These are phyloP conservation scores for Schoenoplectus triqueter DNA, from an alignment of 202 grass and related monocot species.

Conservation along the genomic window DNA sequence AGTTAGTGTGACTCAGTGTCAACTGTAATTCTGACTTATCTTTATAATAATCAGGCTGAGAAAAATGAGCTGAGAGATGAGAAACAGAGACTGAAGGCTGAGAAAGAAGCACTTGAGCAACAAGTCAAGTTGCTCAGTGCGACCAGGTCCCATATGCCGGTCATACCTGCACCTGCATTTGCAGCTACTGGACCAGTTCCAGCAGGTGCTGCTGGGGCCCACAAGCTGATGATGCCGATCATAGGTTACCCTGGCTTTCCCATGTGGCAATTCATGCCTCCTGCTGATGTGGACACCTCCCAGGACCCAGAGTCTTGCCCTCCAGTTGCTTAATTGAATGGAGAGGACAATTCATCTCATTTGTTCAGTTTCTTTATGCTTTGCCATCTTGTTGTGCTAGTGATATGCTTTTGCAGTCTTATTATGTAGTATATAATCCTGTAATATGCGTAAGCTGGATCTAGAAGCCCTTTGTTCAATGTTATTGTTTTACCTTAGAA, in stretches of 20 bases:
- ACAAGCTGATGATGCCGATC: constrained; percentile 93
- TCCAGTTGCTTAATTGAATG: constrained; percentile 63
- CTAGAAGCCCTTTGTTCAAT: constrained; percentile 25
- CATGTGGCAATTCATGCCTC: constrained; percentile 99
- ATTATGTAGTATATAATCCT: constrained; percentile 38
- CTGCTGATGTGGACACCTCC: constrained; percentile 91
- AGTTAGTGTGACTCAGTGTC: background rate
- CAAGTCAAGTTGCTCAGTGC: constrained; percentile 90
- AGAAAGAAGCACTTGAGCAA: constrained; percentile 92
- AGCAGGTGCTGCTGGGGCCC: constrained; percentile 52
- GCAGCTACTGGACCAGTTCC: constrained; percentile 48
- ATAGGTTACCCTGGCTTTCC: constrained; percentile 88
- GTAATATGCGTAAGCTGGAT: constrained; percentile 33
- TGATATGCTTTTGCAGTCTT: constrained; percentile 18
- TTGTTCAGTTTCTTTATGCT: constrained; percentile 11
- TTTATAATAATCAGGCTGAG: constrained; percentile 59
- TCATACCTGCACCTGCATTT: constrained; percentile 72
- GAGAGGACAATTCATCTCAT: constrained; percentile 30
- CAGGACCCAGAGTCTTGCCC: constrained; percentile 84
- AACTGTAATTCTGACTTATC: background rate
- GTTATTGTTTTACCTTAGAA: constrained; percentile 31
- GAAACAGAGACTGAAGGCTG: constrained; percentile 92
- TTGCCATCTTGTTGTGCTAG: constrained; percentile 22
- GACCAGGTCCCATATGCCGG: constrained; percentile 61
- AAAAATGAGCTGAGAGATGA: constrained; percentile 96